Evolutionary conservation across 495 filamentous ascomycete genomes (phyloP), one percentile per base, ranked within the genome.

Genomic region (Aspergillus bridgeri): DNA sequence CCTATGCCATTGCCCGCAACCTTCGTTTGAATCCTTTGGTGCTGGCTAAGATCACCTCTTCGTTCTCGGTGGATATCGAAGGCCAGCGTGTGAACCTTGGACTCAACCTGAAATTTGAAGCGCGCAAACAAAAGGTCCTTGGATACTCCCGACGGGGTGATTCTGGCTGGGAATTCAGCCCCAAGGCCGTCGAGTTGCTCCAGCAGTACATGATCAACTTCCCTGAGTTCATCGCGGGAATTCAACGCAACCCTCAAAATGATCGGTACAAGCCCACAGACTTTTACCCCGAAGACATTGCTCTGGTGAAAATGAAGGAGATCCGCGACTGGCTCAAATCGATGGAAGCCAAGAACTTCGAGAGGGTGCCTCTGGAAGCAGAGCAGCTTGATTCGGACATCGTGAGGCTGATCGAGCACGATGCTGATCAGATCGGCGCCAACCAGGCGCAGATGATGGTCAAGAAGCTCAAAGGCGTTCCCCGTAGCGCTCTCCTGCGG

Each of bases 51-150:
- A 90, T 99, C 58, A 98, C 94, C 0, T 94, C 93, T 0, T 89
- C 92, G 0, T 98, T 96, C 72, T 86, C 83, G 42, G 91, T 98
- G 52, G 81, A 84, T 45, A 86, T 93, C 3, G 82, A 88, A 21
- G 90, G 89, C 3, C 81, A 85, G 49, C 83, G 87, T 47, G 81
- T 95, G 43, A 98, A 99, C 63, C 76, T 99, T 15, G 95, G 95
- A 8, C 78, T 99, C 43, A 99, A 98, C 66, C 77, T 99, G 57
- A 99, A 99, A 68, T 98, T 98, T 56, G 93, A 99, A 69, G 88
- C 87, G 0, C 91, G 86, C 72, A 95, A 97, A 73, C 83, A 91
- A 54, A 99, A 99, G 71, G 95, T 99, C 5, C 79, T 98, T 17
- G 95, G 95, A 5, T 99, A 97, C 69, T 96, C 93, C 18, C 90